phyloP scores from a whole-genome alignment of 495 filamentous ascomycete species.

The Aspergillus homomorphus region DNA sequence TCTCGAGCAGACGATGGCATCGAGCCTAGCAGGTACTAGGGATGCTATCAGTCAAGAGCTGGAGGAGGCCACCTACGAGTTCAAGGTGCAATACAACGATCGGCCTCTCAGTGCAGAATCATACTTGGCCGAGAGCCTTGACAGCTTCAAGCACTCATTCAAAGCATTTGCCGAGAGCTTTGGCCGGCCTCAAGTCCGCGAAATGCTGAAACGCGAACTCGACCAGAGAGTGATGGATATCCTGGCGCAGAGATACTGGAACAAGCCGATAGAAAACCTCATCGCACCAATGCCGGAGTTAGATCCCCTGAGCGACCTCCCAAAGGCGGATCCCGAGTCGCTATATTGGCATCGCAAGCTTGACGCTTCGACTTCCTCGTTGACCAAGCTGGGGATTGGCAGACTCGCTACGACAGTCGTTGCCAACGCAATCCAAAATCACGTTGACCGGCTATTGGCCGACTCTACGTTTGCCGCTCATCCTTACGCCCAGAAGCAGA shows the following conservation, averaged over 20 bases:
- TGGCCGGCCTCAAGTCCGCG: constrained; percentile 81
- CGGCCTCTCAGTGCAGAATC: constrained; percentile 90
- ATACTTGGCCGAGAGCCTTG: constrained; percentile 89
- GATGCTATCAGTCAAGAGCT: constrained; percentile 93
- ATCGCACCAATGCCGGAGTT: constrained; percentile 57
- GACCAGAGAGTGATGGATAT: constrained; percentile 94
- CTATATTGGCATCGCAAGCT: constrained; percentile 93
- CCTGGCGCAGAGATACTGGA: constrained; percentile 96
- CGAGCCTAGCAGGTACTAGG: constrained; percentile 78
- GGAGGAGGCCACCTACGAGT: constrained; percentile 96
- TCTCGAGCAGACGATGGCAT: constrained; percentile 94
- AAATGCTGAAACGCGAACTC: constrained; percentile 85
- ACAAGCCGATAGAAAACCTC: constrained; percentile 84
- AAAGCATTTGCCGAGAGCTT: constrained; percentile 88
- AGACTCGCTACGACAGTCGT: constrained; percentile 88
- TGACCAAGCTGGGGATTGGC: constrained; percentile 93
- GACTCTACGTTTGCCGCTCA: constrained; percentile 82
- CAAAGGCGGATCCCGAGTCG: constrained; percentile 78
- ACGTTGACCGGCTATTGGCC: constrained; percentile 74
- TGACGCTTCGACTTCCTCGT: constrained; percentile 81
- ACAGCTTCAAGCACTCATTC: constrained; percentile 97
- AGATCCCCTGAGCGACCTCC: constrained; percentile 71
- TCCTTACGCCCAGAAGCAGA: constrained; percentile 86
- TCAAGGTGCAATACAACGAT: constrained; percentile 99
- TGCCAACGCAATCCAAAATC: constrained; percentile 78